phyloP scores from a whole-genome alignment of 345 rosid species.

The Nephelium lappaceum region DNA sequence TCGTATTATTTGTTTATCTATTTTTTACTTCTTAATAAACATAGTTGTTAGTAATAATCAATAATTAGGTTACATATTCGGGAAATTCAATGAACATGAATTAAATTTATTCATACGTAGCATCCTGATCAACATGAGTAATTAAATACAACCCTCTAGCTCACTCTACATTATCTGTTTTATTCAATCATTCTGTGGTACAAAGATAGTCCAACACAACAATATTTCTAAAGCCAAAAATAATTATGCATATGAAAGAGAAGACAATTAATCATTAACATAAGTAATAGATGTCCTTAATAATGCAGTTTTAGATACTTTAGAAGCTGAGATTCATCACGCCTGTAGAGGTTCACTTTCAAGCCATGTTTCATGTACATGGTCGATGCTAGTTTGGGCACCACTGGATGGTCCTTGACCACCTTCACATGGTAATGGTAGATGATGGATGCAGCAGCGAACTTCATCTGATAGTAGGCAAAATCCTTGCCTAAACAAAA shows the following conservation, averaged over 20 bases:
- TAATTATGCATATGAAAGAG: neutral
- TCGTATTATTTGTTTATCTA: no score
- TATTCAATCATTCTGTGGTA: neutral
- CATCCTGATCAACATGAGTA: neutral
- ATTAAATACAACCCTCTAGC: neutral
- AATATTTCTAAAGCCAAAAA: neutral
- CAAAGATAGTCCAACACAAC: slow-evolving; percentile 7
- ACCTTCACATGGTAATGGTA: slow-evolving; percentile 61
- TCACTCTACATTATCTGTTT: neutral
- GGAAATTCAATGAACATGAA: no score
- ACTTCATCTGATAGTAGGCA: slow-evolving; percentile 93
- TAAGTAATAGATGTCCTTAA: neutral
- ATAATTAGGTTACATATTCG: no score
- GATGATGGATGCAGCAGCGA: slow-evolving; percentile 70
- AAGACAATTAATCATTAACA: slow-evolving; percentile 4
- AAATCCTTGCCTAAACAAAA: slow-evolving; percentile 94
- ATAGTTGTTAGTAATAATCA: no score
- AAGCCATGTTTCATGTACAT: slow-evolving; percentile 94
- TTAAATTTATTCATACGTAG: neutral
- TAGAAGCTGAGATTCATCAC: slow-evolving; percentile 37
- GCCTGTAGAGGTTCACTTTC: slow-evolving; percentile 50
- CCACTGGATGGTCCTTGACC: slow-evolving; percentile 55
- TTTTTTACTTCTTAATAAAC: no score
- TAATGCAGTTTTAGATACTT: slow-evolving; percentile 13
- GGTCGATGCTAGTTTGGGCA: slow-evolving; percentile 79